A percentile compares a stretch with the other conserved stretches of the same genome.
Conservation (phyloP, 2,329 filamentous ascomycete genomes). For the Exophiala aquamarina region DNA sequence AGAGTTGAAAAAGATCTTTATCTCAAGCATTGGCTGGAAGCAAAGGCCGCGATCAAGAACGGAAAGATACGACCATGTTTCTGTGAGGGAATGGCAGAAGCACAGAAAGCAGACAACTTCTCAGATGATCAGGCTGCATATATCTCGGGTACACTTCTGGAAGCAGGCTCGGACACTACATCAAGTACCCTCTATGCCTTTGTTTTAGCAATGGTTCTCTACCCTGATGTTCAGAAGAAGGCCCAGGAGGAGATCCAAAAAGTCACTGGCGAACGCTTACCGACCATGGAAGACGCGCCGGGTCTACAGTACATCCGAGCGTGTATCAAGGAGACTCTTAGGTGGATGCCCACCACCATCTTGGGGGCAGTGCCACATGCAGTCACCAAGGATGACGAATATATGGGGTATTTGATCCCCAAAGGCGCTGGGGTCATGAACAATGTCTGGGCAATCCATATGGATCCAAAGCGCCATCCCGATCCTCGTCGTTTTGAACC, state of each 20-base stretch:
- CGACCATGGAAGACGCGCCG: constrained; percentile 49
- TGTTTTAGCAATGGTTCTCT: constrained; percentile 51
- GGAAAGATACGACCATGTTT: constrained; percentile 24
- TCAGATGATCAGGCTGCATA: constrained; percentile 36
- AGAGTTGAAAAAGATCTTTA: constrained; percentile 44
- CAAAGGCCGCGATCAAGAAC: constrained; percentile 30
- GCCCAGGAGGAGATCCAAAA: constrained; percentile 51
- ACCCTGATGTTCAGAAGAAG: constrained; percentile 45
- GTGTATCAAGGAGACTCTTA: constrained; percentile 56
- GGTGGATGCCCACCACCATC: constrained; percentile 49
- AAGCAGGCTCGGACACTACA: constrained; percentile 24
- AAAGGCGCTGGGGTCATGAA: constrained; percentile 23
- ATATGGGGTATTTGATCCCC: constrained; percentile 25
- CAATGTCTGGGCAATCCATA: constrained; percentile 30
- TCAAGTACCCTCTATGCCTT: constrained; percentile 31
- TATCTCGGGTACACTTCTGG: constrained; percentile 30
- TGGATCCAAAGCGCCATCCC: constrained; percentile 28
- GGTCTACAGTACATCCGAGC: constrained; percentile 54
- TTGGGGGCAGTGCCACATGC: constrained; percentile 25
- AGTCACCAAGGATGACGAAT: constrained; percentile 20
- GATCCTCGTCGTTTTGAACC: constrained; percentile 35
- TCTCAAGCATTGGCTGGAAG: constrained; percentile 42
- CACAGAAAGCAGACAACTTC: constrained; percentile 35
- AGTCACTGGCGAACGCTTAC: constrained; percentile 48
- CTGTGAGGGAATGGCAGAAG: constrained; percentile 17